Evolutionary conservation across 108 stramenopile species (phyloP).

Genomic region (Tribonema minus): DNA sequence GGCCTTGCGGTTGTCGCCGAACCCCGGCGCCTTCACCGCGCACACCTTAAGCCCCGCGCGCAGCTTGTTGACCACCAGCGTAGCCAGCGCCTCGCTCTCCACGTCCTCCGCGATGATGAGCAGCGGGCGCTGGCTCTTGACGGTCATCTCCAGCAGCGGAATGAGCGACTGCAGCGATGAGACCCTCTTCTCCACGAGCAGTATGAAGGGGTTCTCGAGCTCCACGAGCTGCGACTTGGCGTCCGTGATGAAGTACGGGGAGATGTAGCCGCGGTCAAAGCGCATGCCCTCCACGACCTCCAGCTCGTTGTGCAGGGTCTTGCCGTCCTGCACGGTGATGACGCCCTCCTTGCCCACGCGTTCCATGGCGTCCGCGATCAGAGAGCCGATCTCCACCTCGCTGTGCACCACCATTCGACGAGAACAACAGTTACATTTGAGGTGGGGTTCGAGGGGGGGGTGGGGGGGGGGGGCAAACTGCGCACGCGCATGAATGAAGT

Average conservation of each 20-base stretch:
- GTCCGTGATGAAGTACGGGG: conserved; percentile 99
- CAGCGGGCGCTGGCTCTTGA: conserved; percentile 85
- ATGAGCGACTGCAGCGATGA: conserved; percentile 89
- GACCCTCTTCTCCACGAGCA: conserved; percentile 98
- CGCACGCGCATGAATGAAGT: no score
- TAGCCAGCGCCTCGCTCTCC: conserved; percentile 95
- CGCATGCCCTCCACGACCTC: conserved; percentile 99
- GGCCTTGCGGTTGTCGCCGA: conserved; percentile 99
- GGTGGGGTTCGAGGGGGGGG: no score
- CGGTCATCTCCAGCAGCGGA: conserved; percentile 84
- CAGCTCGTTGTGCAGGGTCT: conserved; percentile 97
- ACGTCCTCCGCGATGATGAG: conserved; percentile 99
- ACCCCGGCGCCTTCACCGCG: conserved; percentile 99
- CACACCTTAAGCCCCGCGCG: conserved; percentile 98
- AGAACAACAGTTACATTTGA: no score
- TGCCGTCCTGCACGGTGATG: conserved; percentile 99
- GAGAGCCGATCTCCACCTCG: conserved; percentile 83
- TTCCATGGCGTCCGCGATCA: conserved; percentile 98
- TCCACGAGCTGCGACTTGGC: conserved; percentile 89
- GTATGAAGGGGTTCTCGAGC: conserved; percentile 90
- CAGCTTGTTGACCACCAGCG: conserved; percentile 99
- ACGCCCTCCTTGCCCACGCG: conserved; percentile 99
- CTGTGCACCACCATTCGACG: no score
- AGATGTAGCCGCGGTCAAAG: conserved; percentile 98
- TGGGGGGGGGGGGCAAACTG: no score